Base-by-base conservation (phyloP, 2,329 filamentous ascomycete genomes). In the Ophiostoma fasciatum region DNA sequence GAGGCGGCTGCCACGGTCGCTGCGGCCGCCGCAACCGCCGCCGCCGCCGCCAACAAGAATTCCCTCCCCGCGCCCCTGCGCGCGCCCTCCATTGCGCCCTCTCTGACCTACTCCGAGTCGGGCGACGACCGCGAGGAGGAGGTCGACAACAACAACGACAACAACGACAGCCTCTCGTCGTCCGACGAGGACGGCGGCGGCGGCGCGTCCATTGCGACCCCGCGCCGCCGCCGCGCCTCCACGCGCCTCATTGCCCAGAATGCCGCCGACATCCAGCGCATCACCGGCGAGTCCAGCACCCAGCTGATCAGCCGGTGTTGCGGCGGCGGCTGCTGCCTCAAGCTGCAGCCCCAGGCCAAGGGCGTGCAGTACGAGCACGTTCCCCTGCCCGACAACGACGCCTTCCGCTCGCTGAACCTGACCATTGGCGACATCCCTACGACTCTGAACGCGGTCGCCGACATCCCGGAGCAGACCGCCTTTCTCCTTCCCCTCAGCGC, bases 391-490 rank as follows among this genome's bases (percentile, higher is more conserved):
- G 75, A 90, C 54, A 96, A 93, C 49, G 70, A 78, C 41, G 90
- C 90, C 13, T 98, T 82, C 61, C 69, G 73, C 38, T 82, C 78
- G 41, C 67, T 98, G 33, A 66, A 76, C 35, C 68, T 96, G 46
- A 81, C 78, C 48, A 67, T 96, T 41, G 74, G 75, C 39, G 68
- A 76, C 22, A 73, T 96, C 36, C 80, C 78, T 6, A 82, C 75
- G 33, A 64, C 69, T 14, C 63, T 96, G 42, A 83, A 77, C 28
- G 77, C 74, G 46, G 60, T 87, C 18, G 64, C 72, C 37, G 74
- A 80, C 7, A 53, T 94, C 33, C 85, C 87, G 1, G 71, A 78
- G 37, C 77, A 82, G 57, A 88, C 71, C 1, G 68, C 85, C 26
- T 80, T 75, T 4, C 71, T 93, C 36, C 65, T 74, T 41, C 64